A percentile compares a stretch with the other conserved stretches of the same genome.
These are phyloP conservation scores for Pelagomonas calceolata DNA, from an alignment of 108 stramenopile genomes.

Conservation along the genomic window DNA sequence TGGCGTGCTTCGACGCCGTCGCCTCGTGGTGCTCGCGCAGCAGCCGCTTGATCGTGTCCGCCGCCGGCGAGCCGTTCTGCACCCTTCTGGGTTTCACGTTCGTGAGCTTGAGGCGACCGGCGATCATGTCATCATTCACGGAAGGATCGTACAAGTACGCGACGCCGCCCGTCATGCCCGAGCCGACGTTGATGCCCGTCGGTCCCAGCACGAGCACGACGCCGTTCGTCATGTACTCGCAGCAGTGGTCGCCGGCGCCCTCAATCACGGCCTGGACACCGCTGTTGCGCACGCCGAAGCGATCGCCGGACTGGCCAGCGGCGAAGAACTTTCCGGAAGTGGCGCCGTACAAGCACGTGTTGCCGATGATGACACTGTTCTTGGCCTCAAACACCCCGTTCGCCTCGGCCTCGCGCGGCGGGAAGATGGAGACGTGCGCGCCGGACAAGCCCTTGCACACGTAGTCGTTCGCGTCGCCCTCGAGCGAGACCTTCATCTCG, in stretches of 20 bases:
- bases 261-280: slow-evolving; percentile 91
- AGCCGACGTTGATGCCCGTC: slow-evolving; percentile 86
- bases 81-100: slow-evolving; percentile 74
- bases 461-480: slow-evolving; percentile 93
- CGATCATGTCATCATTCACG: slow-evolving; percentile 32
- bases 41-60: slow-evolving; percentile 59
- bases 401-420: slow-evolving; percentile 52
- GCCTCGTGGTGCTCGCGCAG: slow-evolving; percentile 75
- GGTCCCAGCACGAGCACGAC: slow-evolving; percentile 77
- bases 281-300: slow-evolving; percentile 89
- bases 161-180: slow-evolving; percentile 88
- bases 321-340: slow-evolving; percentile 88
- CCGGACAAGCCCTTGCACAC: slow-evolving; percentile 93
- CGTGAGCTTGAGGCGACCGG: slow-evolving; percentile 72
- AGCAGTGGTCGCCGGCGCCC: slow-evolving; percentile 89
- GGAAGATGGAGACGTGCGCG: slow-evolving; percentile 78
- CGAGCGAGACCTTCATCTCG: slow-evolving; percentile 68
- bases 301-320: slow-evolving; percentile 83
- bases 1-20: slow-evolving; percentile 73
- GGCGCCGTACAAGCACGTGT: slow-evolving; percentile 90
- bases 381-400: slow-evolving; percentile 55
- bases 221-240: slow-evolving; percentile 96
- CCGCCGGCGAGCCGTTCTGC: slow-evolving; percentile 47
- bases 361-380: slow-evolving; percentile 85
- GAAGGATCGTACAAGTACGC: slow-evolving; percentile 66